Base-by-base conservation (phyloP, 495 filamentous ascomycete genomes). In the Xylaria castorea region DNA sequence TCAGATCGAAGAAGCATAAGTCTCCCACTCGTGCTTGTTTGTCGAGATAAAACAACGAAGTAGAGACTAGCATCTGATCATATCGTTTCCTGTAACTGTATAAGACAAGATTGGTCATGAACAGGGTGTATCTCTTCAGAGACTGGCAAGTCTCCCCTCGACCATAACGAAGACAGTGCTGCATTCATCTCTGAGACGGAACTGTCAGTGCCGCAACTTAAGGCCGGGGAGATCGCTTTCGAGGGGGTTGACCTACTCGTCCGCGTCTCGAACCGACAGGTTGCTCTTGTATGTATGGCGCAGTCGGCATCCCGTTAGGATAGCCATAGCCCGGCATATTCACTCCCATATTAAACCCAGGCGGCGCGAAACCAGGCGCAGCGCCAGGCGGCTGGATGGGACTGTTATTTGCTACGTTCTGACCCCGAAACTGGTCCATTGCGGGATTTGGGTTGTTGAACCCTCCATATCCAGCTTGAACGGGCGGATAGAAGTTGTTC, bases 271-370 rank as follows among this genome's bases (percentile, higher is more conserved):
- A 72, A 79, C 83, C 86, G 76, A 82, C 83, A 71, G 81, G 84
- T 72, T 85, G 83, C 73, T 86, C 80, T 68, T 82, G 85, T 76
- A 84, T 81, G 68, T 87, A 85, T 44, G 79, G 82, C 79, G 83
- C 80, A 64, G 79, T 80, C 70, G 77, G 82, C 77, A 81, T 78
- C 22, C 77, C 80, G 68, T 84, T 82, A 51, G 84, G 81, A 58
- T 84, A 86, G 11, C 82, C 84, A 61, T 84, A 83, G 14, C 81
- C 81, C 50, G 72, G 77, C 80, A 87, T 85, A 22, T 78, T 80
- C 78, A 87, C 80, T 69, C 76, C 78, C 82, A 85, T 84, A 32
- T 80, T 81, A 69, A 89, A 89, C 34, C 86, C 86, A 20, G 86
- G 83, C 6, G 83, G 83, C 9, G 80, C 84, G 70, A 82, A 86